A percentile compares a stretch with the other conserved stretches of the same genome.
phyloP scores from a whole-genome alignment of 2,329 filamentous ascomycete genomes.

The Xylaria arbuscula region DNA sequence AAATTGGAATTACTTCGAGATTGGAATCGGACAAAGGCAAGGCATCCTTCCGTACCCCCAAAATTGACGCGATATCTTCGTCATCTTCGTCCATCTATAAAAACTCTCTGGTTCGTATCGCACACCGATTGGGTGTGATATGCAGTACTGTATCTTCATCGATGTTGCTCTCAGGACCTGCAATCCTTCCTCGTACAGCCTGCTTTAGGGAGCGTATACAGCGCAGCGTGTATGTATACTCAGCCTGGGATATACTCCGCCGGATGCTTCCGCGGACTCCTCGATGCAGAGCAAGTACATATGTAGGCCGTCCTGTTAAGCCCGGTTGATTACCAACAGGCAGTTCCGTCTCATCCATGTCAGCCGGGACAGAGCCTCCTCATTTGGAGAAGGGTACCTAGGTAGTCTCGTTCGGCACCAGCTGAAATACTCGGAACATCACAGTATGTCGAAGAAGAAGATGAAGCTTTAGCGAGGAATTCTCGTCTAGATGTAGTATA shows the following conservation, averaged over 20 bases:
- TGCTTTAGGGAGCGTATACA: neutral
- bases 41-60: neutral
- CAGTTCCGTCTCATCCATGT: neutral
- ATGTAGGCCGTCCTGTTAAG: neutral
- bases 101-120: neutral
- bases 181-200: neutral
- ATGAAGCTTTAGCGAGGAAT: no score
- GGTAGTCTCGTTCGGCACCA: neutral
- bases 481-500: no score
- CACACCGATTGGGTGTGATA: conserved; percentile 4
- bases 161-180: neutral
- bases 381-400: no score
- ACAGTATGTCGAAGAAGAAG: no score
- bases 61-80: neutral
- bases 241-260: neutral
- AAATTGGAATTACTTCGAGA: no score
- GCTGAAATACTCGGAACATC: no score
- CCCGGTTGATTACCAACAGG: neutral
- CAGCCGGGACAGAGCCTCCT: neutral
- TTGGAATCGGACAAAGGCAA: no score
- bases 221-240: no score
- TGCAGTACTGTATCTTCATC: neutral
- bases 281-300: neutral
- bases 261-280: conserved; percentile 12
- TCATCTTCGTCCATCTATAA: neutral